Percentiles rank a stretch among this genome's conserved stretches.
These are phyloP conservation scores for Blepharisma stoltei DNA, from an alignment of 73 alveolate species.

Conservation along the genomic window DNA sequence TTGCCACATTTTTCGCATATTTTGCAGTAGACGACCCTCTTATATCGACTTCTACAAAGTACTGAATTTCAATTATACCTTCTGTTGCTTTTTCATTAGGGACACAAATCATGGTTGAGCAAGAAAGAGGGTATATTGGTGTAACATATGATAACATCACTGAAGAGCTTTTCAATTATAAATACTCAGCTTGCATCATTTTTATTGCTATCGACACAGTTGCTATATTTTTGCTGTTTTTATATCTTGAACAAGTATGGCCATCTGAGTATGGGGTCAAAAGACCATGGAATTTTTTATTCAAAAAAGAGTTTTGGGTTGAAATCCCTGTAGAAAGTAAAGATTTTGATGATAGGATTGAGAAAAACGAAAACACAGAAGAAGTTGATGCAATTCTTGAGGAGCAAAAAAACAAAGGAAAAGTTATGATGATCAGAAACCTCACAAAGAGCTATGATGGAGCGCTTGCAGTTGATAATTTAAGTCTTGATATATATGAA, in stretches of 20 bases:
- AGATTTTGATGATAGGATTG: slow-evolving; percentile 26
- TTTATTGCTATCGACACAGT: slow-evolving; percentile 52
- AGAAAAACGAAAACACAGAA: slow-evolving; percentile 36
- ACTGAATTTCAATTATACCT: slow-evolving; percentile 57
- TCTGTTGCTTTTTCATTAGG: slow-evolving; percentile 66
- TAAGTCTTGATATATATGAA: slow-evolving; percentile 62
- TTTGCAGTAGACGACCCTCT: slow-evolving; percentile 53
- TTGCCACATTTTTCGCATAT: slow-evolving; percentile 59
- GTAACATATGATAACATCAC: slow-evolving; percentile 46
- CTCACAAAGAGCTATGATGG: slow-evolving; percentile 53
- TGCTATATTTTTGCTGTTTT: slow-evolving; percentile 43
- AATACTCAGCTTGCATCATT: slow-evolving; percentile 34
- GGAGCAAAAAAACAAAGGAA: slow-evolving; percentile 44
- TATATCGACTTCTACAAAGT: slow-evolving; percentile 38
- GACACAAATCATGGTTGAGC: slow-evolving; percentile 46
- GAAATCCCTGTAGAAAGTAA: slow-evolving; percentile 4
- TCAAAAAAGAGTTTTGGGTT: slow-evolving; percentile 45
- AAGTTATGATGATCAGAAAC: not conserved
- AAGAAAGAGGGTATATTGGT: slow-evolving; percentile 57
- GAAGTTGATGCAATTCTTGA: slow-evolving; percentile 43
- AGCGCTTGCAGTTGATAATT: slow-evolving; percentile 81
- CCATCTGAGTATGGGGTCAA: slow-evolving; percentile 68
- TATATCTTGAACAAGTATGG: slow-evolving; percentile 60
- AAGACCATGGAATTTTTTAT: slow-evolving; percentile 56
- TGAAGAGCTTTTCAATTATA: slow-evolving; percentile 43